A percentile compares a stretch with the other conserved stretches of the same genome.
Evolutionary conservation across 164 flowering plant species (phyloP).

Genomic region (Platanus orientalis): DNA sequence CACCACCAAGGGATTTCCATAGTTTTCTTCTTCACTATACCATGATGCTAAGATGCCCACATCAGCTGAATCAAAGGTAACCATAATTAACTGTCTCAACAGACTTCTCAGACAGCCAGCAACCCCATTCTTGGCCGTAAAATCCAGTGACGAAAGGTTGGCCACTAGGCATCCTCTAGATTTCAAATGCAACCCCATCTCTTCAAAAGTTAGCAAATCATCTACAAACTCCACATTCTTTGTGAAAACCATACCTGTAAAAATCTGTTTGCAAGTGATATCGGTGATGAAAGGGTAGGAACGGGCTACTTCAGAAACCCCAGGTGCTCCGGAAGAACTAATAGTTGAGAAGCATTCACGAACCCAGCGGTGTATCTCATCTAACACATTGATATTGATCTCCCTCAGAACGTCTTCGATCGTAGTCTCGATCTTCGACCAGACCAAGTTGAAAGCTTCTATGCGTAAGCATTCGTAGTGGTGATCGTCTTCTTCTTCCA

Average conservation of each 20-base stretch:
- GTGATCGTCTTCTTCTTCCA: slow-evolving; percentile 14
- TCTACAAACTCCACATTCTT: slow-evolving; percentile 90
- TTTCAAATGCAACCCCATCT: slow-evolving; percentile 60
- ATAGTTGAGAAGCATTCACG: slow-evolving; percentile 48
- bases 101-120: slow-evolving; percentile 72
- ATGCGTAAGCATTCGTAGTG: slow-evolving; percentile 27
- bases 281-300: slow-evolving; percentile 46
- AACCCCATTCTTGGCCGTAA: slow-evolving; percentile 63
- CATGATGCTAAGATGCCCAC: slow-evolving; percentile 73
- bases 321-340: slow-evolving; percentile 27
- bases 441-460: slow-evolving; percentile 54
- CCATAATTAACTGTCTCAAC: slow-evolving; percentile 55
- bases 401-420: slow-evolving; percentile 62
- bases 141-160: slow-evolving; percentile 69
- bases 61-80: slow-evolving; percentile 57
- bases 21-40: slow-evolving; percentile 59
- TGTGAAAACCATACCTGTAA: slow-evolving; percentile 62
- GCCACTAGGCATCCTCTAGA: slow-evolving; percentile 78
- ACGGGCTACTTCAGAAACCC: slow-evolving; percentile 25
- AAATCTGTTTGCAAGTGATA: slow-evolving; percentile 43
- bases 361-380: slow-evolving; percentile 62
- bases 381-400: slow-evolving; percentile 42
- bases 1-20: slow-evolving; percentile 53
- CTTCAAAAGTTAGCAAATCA: slow-evolving; percentile 78
- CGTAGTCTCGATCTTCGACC: slow-evolving; percentile 62